A percentile compares a stretch with the other conserved stretches of the same genome.
Evolutionary conservation across 2,329 filamentous ascomycete genomes (phyloP).

Genomic region (Fusarium goolgardi): DNA sequence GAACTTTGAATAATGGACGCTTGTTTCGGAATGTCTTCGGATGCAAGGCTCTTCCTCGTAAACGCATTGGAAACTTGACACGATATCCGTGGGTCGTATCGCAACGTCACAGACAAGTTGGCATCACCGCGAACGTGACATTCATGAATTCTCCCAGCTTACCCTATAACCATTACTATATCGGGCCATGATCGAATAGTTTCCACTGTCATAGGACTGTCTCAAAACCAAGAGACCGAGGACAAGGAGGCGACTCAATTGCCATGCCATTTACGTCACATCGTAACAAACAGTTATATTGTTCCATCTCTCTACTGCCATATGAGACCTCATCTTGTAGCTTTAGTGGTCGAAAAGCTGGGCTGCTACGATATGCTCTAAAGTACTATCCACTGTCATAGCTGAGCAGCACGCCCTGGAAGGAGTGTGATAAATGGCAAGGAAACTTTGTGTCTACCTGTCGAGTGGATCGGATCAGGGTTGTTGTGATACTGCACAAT

Average conservation of each 20-base stretch:
- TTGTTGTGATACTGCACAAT: not conserved
- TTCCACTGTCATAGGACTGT: conserved; percentile 2
- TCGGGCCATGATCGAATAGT: not conserved
- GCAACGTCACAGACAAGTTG: not conserved
- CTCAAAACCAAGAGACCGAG: not conserved
- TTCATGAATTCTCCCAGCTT: not conserved
- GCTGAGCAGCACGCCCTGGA: conserved; percentile 1
- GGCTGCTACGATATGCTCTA: not conserved
- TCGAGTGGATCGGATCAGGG: conserved; percentile 6
- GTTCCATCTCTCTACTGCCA: conserved; percentile 6
- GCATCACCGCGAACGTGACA: not conserved
- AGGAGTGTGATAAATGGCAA: conserved; percentile 25
- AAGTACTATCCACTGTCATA: conserved; percentile 5
- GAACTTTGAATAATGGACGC: not conserved
- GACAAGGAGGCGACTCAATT: conserved; percentile 13
- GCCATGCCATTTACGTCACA: conserved; percentile 33
- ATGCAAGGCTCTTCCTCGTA: not conserved
- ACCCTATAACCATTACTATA: conserved; percentile 20
- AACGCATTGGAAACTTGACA: not conserved
- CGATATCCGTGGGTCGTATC: not conserved
- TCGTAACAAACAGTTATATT: conserved; percentile 1
- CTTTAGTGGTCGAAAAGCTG: not conserved
- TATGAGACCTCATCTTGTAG: conserved; percentile 7
- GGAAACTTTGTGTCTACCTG: conserved; percentile 14
- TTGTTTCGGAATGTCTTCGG: not conserved